Base-by-base conservation (phyloP, 257 asterid species). In the Solanum commersonii region DNA sequence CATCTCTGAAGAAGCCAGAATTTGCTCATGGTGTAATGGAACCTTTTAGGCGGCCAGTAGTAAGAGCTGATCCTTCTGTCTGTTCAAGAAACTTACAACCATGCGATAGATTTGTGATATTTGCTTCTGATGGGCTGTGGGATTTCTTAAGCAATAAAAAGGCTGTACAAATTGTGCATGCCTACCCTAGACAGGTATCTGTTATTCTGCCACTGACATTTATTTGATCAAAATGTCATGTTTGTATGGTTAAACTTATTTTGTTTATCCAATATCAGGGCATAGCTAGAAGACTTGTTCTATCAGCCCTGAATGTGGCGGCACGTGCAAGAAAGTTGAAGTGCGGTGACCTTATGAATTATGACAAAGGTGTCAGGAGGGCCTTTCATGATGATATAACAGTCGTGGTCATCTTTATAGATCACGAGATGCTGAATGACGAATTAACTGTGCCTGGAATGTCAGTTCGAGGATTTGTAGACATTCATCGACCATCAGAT, bases 81-180 rank as follows among this genome's bases (percentile, higher is more conserved):
- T 65, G 27, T 85, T 89, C 90, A 23, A 89, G 94, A 91, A 85
- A 84, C 38, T 38, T 96, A 52, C 93, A 88, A 67, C 91, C 90
- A 5, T 89, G 56, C 29, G 98, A 96, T 87, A 96, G 92, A 74
- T 96, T 96, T 88, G 18, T 96, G 85, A 96, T 95, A 56, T 94
- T 96, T 87, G 99, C 98, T 76, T 96, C 99, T 20, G 98, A 96
- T 90, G 99, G 99, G 77, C 99, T 96, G 81, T 96, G 99, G 99
- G 98, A 96, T 74, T 90, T 89, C 90, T 88, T 96, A 90, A 88
- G 95, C 2, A 95, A 94, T 90, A 94, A 96, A 83, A 92, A 95
- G 90, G 98, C 96, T 27, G 98, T 92, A 15, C 94, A 93, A 89
- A 93, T 96, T 33, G 98, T 96, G 59, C 92, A 95, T 85, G 91